Conservation (phyloP, 2,329 filamentous ascomycete species). For the Didymellaceae sp. region DNA sequence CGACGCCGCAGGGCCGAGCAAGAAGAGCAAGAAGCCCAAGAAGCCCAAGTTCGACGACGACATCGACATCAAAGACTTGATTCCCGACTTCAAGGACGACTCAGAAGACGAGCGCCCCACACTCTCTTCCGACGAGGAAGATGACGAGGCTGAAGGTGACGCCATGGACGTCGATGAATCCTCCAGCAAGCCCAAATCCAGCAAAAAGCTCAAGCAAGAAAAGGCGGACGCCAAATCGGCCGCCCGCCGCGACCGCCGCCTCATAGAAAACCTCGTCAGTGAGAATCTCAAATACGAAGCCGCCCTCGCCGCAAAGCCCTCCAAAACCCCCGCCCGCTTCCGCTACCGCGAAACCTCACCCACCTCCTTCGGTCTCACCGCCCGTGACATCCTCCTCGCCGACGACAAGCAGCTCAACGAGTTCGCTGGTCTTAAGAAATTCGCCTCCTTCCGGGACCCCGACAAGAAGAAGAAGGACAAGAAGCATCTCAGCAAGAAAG, state of each 20-base stretch:
- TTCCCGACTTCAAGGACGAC: conserved; percentile 82
- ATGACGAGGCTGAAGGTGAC: conserved; percentile 54
- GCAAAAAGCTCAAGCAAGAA: conserved; percentile 56
- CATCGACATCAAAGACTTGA: conserved; percentile 92
- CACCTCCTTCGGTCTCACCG: conserved; percentile 84
- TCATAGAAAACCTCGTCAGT: conserved; percentile 87
- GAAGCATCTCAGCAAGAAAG: conserved; percentile 92
- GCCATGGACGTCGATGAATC: conserved; percentile 49
- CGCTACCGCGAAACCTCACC: conserved; percentile 95
- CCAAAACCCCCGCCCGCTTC: conserved; percentile 66
- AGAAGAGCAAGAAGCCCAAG: conserved; percentile 68
- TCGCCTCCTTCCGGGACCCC: conserved; percentile 84
- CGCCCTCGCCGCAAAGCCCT: conserved; percentile 59
- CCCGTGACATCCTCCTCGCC: conserved; percentile 89
- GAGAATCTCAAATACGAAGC: conserved; percentile 77
- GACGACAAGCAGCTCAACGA: conserved; percentile 86
- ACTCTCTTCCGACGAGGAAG: conserved; percentile 62
- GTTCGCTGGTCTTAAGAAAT: conserved; percentile 92
- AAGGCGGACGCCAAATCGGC: conserved; percentile 68
- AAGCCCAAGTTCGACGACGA: conserved; percentile 96
- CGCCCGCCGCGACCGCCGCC: conserved; percentile 79
- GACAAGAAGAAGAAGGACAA: conserved; percentile 90
- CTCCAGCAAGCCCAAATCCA: conserved; percentile 48
- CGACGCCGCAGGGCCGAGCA: conserved; percentile 45
- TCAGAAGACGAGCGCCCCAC: conserved; percentile 73